Base-by-base conservation (phyloP, 2,329 filamentous ascomycete genomes). In the Helminthosporium solani region DNA sequence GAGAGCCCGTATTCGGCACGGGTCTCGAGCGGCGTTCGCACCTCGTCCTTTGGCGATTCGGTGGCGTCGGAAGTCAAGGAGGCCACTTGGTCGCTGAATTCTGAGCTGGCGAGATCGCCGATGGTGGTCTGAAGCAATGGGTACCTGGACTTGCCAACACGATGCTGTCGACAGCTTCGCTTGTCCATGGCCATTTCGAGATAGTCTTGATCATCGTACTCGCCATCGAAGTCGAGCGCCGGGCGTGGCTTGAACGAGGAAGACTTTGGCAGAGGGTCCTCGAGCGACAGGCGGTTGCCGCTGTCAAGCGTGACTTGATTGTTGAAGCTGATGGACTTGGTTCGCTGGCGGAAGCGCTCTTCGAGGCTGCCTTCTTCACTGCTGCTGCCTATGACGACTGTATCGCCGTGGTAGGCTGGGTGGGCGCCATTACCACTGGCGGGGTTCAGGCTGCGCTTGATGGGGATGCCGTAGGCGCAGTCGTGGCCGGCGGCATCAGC, bases 11-110 rank as follows among this genome's bases (percentile, higher is more conserved):
- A 70, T 35, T 70, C 66, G 34, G 54, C 52, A 2, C 63, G 60
- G 4, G 57, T 49, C 28, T 71, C 69, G 21, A 65, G 56, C 2
- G 70, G 70, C 2, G 71, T 73, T 12, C 58, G 62, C 19, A 66
- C 61, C 47, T 73, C 70, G 27, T 73, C 70, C 3, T 66, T 45
- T 8, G 69, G 65, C 7, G 72, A 74, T 19, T 63, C 66, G 5
- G 71, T 72, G n/a, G 68, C 59, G 33, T 66, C 70, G n/a, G 72
- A 73, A 2, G 71, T 74, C 36, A 73, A 50, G 3, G 71, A 73
- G 11, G 71, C 70, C 14, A 72, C 66, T 35, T 68, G 64, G 36
- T 71, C 68, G 33, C 49, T 56, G 49, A 60, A 64, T 40, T 62
- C 59, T 12, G 11, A 54, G 15, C 52, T 53, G 3, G 56, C 58